These are phyloP conservation scores for Physaria fendleri DNA, from an alignment of 345 rosid genomes.

Conservation along the genomic window DNA sequence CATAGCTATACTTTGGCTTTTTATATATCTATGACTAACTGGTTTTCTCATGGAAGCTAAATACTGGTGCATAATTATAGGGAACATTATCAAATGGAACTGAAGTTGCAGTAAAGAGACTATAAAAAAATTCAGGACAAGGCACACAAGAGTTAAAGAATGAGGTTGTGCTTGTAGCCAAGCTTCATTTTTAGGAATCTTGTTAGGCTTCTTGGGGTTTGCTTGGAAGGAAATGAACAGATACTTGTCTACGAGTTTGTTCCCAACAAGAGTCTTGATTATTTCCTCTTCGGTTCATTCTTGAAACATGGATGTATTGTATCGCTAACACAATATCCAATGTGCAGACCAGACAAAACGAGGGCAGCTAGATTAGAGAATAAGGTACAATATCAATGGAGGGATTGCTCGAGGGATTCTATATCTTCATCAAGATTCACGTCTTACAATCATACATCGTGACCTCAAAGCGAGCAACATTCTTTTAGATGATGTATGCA, in stretches of 20 bases:
- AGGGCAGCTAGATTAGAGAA: neutral
- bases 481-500: conserved; percentile 14
- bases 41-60: neutral
- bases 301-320: neutral
- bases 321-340: neutral
- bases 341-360: neutral
- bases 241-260: conserved; percentile 40
- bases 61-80: neutral
- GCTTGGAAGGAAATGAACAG: conserved; percentile 32
- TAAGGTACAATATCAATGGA: conserved; percentile 10
- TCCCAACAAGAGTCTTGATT: conserved; percentile 36
- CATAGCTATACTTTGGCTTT: no score
- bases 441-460: conserved; percentile 19
- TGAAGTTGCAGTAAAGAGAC: conserved; percentile 39
- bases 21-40: neutral
- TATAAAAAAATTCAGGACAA: conserved; percentile 33
- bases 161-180: conserved; percentile 35
- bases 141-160: conserved; percentile 40
- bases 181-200: conserved; percentile 47
- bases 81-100: conserved; percentile 21
- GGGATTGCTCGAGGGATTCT: conserved; percentile 18
- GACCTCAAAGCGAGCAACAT: conserved; percentile 21
- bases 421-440: conserved; percentile 23
- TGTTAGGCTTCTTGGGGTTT: conserved; percentile 35
- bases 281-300: conserved; percentile 30